A percentile compares a stretch with the other conserved stretches of the same genome.
Conservation (phyloP, 306 rosid genomes). For the Dryas drummondii region DNA sequence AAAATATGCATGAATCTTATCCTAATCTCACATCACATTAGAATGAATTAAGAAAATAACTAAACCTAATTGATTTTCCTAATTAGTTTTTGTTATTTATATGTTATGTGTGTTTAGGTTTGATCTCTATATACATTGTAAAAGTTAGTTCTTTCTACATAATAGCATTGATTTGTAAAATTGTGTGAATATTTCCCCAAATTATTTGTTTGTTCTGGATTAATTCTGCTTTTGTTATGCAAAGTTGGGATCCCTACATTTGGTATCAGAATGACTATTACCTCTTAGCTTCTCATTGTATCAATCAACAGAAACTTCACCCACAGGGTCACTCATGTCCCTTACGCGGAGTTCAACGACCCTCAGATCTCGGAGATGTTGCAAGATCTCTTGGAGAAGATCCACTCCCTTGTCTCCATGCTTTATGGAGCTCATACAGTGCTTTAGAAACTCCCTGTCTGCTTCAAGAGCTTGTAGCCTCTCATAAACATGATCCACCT, state of each 20-base stretch:
- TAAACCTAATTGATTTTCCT: too few relatives aligned
- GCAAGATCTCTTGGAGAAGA: slow-evolving; percentile 71
- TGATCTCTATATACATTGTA: neutral
- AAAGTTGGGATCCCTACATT: neutral
- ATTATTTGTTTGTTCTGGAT: neutral
- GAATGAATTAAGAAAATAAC: neutral
- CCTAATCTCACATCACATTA: neutral
- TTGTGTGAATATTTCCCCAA: neutral
- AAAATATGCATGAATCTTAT: neutral
- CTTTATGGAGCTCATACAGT: slow-evolving; percentile 63
- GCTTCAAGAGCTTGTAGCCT: slow-evolving; percentile 75
- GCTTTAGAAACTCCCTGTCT: slow-evolving; percentile 63
- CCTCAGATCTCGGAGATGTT: slow-evolving; percentile 69
- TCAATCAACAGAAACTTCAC: slow-evolving; percentile 25
- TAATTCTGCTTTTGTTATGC: too few relatives aligned
- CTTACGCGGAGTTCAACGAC: slow-evolving; percentile 47
- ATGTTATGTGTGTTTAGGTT: too few relatives aligned
- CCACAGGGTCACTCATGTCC: slow-evolving; percentile 33
- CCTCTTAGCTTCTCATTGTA: slow-evolving; percentile 14
- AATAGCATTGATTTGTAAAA: neutral
- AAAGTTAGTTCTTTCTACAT: neutral
- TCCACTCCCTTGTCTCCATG: slow-evolving; percentile 67
- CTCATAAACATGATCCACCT: slow-evolving; percentile 75
- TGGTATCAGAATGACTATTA: neutral
- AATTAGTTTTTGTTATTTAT: too few relatives aligned